Evolutionary conservation across 371 early-diverging fungal genomes (phyloP), one percentile per base, ranked within the genome.

Genomic region (Apophysomyces trapeziformis): DNA sequence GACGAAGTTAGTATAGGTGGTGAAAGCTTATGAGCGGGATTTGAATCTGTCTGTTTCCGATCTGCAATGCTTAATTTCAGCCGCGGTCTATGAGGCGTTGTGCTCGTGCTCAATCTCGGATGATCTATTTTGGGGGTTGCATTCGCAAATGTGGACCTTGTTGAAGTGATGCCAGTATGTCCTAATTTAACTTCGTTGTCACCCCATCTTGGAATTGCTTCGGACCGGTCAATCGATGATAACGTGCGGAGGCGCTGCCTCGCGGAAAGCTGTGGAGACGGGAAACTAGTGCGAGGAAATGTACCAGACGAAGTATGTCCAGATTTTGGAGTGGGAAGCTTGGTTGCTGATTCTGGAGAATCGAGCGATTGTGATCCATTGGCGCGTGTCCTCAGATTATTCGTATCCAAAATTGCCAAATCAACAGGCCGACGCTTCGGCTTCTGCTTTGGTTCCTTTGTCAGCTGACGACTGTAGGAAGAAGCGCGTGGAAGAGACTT

Each of bases 101-200:
- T 63, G 39, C 74, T 74, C 38, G 74, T 47, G 61, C 74, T 74
- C 45, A 68, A 60, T 14, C 74, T 57, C 12, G 74, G 74, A n/a
- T 67, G 59, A 39, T 74, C 74, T 57, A 74, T 74, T 63, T 70
- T 74, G 12, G 74, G 74, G 14, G 74, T 66, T 12, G 74, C 68
- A 63, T 46, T 68, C 16, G 74, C 64, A 9, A 58, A 11, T 2
- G 74, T 63, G 21, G 74, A 74, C 9, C 68, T 67, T 26, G 69
- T 76, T 9, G 61, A 21, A 9, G 60, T 62, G 18, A 72, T 61
- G 12, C 39, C 35, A 0, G 62, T 44, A 41, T 37, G 32, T 11
- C 11, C 11, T 5, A 63, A 12, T 44, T 58, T 50, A 5, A 13
- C 35, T 47, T 64, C 64, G 21, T 35, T 65, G 14, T 64, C 69